These are phyloP conservation scores for Leccinum olivaceopallidum DNA, from an alignment of 768 basidiomycete species.

Conservation along the genomic window DNA sequence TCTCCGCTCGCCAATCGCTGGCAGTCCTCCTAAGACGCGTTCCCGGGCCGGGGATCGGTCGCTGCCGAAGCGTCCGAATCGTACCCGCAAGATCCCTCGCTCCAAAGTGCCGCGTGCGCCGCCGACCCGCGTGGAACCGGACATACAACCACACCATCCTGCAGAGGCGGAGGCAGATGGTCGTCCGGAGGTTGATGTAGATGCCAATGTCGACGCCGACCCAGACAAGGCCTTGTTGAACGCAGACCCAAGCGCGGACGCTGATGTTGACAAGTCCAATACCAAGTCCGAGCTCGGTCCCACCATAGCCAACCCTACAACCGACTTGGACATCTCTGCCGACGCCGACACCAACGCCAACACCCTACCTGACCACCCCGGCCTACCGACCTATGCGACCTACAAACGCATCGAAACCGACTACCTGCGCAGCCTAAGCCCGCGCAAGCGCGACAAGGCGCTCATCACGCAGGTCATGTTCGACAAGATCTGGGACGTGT, in stretches of 20 bases:
- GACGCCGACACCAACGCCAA: neutral
- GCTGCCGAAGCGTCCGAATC: neutral
- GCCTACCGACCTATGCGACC: constrained; percentile 61
- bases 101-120: neutral
- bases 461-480: constrained; percentile 72
- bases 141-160: neutral
- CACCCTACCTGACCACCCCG: constrained; percentile 33
- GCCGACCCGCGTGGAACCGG: constrained; percentile 6
- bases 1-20: constrained; percentile 8
- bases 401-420: constrained; percentile 58
- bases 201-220: neutral
- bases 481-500: constrained; percentile 69
- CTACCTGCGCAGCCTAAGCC: constrained; percentile 60
- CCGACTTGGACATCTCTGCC: neutral
- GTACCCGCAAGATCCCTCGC: neutral
- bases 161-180: neutral
- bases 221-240: neutral
- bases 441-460: constrained; percentile 64
- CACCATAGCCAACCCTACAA: neutral
- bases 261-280: neutral
- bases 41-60: neutral
- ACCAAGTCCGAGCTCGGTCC: neutral
- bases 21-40: neutral
- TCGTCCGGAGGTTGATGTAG: neutral
- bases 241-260: neutral